These are phyloP conservation scores for Penicillium sp. DNA, from an alignment of 2,329 filamentous ascomycete genomes.

Conservation along the genomic window DNA sequence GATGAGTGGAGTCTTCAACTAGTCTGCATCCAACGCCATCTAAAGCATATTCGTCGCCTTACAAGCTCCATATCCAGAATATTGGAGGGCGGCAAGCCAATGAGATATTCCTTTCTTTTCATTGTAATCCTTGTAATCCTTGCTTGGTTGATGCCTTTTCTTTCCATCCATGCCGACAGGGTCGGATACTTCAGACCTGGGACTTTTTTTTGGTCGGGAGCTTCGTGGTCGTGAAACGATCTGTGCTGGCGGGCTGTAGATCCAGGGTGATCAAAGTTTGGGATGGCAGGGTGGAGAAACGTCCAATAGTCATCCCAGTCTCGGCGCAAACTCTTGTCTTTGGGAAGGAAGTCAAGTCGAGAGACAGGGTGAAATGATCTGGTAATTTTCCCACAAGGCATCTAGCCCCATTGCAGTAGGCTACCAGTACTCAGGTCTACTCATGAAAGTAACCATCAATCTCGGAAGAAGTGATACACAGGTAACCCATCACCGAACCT, in stretches of 20 bases:
- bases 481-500: conserved; percentile 19
- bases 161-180: conserved; percentile 5
- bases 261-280: conserved; percentile 12
- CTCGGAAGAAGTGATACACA: conserved; percentile 21
- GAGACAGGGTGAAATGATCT: neutral
- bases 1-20: conserved; percentile 2
- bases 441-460: conserved; percentile 15
- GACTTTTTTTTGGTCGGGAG: conserved; percentile 5
- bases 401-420: conserved; percentile 2
- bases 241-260: conserved; percentile 8
- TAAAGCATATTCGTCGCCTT: conserved; percentile 12
- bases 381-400: conserved; percentile 1
- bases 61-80: conserved; percentile 3
- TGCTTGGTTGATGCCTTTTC: conserved; percentile 1
- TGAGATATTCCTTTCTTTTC: neutral
- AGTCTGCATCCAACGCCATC: conserved; percentile 13
- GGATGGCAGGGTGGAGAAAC: conserved; percentile 8
- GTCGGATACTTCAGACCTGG: conserved; percentile 1
- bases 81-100: conserved; percentile 2
- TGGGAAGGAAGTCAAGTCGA: neutral
- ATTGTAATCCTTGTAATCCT: conserved; percentile 10
- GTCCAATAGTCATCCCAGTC: conserved; percentile 9
- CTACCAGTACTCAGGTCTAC: conserved; percentile 11
- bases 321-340: neutral
- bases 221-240: conserved; percentile 11